Conservation (phyloP, 176 grass and related monocot genomes). For the Hsuehochloa calcarea region DNA sequence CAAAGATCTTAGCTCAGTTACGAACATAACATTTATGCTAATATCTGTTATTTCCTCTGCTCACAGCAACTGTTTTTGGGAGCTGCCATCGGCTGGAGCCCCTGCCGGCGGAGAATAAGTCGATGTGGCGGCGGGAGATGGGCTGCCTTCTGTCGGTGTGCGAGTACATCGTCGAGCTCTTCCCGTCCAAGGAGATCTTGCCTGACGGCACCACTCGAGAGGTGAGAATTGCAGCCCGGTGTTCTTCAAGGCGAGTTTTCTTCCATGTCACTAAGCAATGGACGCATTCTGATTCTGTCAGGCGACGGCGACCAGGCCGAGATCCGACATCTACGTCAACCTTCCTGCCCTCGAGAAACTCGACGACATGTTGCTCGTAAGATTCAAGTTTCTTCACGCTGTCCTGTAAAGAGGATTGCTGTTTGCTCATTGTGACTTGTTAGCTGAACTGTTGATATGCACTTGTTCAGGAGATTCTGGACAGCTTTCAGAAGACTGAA, state of each 20-base stretch:
- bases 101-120: constrained; percentile 55
- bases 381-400: not conserved
- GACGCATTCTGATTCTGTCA: constrained; percentile 18
- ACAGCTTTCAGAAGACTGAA: constrained; percentile 83
- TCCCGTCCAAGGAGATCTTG: constrained; percentile 64
- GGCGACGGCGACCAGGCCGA: constrained; percentile 72
- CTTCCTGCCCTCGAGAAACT: constrained; percentile 89
- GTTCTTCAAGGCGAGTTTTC: not conserved
- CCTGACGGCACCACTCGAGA: constrained; percentile 58
- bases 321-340: constrained; percentile 80
- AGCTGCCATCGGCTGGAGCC: constrained; percentile 80
- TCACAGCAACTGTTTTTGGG: constrained; percentile 84
- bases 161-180: constrained; percentile 83
- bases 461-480: constrained; percentile 60
- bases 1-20: not conserved
- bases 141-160: constrained; percentile 80
- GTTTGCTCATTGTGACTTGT: not conserved
- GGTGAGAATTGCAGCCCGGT: not conserved
- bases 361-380: constrained; percentile 86
- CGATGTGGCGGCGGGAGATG: constrained; percentile 92
- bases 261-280: not conserved
- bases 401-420: not conserved
- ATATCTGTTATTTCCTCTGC: constrained; percentile 5
- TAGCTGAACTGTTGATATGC: not conserved
- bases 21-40: not conserved